phyloP scores from a whole-genome alignment of 2,329 filamentous ascomycete genomes.

The Aspergillus pseudonomiae region DNA sequence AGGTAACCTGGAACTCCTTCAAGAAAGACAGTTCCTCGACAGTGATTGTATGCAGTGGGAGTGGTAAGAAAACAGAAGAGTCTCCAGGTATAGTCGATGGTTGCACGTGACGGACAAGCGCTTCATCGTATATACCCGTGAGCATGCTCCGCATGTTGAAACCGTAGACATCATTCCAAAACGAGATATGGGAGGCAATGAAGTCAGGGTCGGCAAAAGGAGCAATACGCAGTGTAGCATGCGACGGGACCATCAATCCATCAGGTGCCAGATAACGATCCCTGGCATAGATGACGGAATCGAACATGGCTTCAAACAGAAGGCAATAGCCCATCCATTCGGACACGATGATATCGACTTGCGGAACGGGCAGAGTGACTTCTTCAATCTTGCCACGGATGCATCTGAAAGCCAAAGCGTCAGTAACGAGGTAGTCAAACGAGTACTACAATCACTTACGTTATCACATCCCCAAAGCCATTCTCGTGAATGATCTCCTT shows the following conservation, averaged over 20 bases:
- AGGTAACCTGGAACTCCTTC: slow-evolving; percentile 64
- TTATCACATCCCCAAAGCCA: slow-evolving; percentile 72
- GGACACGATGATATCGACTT: slow-evolving; percentile 92
- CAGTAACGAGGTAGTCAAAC: slow-evolving; percentile 1
- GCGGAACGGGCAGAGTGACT: slow-evolving; percentile 71
- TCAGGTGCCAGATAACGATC: slow-evolving; percentile 81
- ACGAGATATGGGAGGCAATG: slow-evolving; percentile 74
- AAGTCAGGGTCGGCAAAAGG: slow-evolving; percentile 79
- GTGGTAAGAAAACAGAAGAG: slow-evolving; percentile 68
- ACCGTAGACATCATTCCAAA: slow-evolving; percentile 92
- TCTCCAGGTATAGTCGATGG: slow-evolving; percentile 57
- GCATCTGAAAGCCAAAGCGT: slow-evolving; percentile 49
- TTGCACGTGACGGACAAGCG: slow-evolving; percentile 72
- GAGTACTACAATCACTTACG: slow-evolving; percentile 40
- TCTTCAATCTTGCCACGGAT: slow-evolving; percentile 88
- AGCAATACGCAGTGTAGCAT: slow-evolving; percentile 79
- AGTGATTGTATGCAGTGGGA: slow-evolving; percentile 75
- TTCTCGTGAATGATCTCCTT: slow-evolving; percentile 84
- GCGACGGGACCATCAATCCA: slow-evolving; percentile 83
- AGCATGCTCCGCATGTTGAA: slow-evolving; percentile 95
- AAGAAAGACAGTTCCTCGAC: slow-evolving; percentile 76
- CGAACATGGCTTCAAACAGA: slow-evolving; percentile 94
- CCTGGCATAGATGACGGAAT: slow-evolving; percentile 84
- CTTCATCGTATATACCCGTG: slow-evolving; percentile 76
- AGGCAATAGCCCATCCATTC: slow-evolving; percentile 98